A percentile compares a stretch with the other conserved stretches of the same genome.
Evolutionary conservation across 257 asterid species (phyloP).

Genomic region (Verbena officinalis): DNA sequence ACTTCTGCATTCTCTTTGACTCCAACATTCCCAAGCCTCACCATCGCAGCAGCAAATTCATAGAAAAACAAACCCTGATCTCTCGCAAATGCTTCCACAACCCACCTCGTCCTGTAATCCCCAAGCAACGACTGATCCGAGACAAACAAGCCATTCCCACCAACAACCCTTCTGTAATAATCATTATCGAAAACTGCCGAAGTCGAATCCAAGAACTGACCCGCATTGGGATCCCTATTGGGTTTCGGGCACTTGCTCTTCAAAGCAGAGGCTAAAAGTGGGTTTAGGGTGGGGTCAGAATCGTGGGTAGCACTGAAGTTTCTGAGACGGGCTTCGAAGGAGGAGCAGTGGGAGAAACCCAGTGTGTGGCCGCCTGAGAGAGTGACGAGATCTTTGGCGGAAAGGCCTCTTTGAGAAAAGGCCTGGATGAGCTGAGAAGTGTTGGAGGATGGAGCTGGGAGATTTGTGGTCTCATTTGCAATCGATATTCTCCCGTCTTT

Average conservation of each 20-base stretch:
- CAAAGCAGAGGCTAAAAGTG: constrained; percentile 43
- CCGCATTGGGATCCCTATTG: constrained; percentile 51
- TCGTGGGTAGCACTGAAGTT: constrained; percentile 61
- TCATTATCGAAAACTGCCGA: constrained; percentile 61
- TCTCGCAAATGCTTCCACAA: constrained; percentile 60
- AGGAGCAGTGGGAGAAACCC: constrained; percentile 86
- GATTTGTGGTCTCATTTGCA: constrained; percentile 67
- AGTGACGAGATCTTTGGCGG: constrained; percentile 60
- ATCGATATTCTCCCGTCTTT: constrained; percentile 65
- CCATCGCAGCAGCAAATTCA: constrained; percentile 65
- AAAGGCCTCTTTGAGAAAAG: constrained; percentile 59
- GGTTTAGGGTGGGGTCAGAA: constrained; percentile 60
- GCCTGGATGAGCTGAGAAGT: constrained; percentile 56
- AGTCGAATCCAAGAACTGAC: constrained; percentile 65
- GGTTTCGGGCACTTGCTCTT: constrained; percentile 52
- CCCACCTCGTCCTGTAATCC: constrained; percentile 57
- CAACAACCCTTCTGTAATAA: constrained; percentile 48
- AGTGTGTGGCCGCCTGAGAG: constrained; percentile 79
- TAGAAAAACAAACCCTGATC: constrained; percentile 50
- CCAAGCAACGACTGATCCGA: constrained; percentile 63
- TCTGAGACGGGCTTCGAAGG: constrained; percentile 64
- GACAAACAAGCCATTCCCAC: constrained; percentile 58
- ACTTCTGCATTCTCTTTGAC: constrained; percentile 59
- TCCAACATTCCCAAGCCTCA: constrained; percentile 67
- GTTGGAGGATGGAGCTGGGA: constrained; percentile 67